Conservation (phyloP, 306 rosid genomes). For the Dalbergia cochinchinensis region DNA sequence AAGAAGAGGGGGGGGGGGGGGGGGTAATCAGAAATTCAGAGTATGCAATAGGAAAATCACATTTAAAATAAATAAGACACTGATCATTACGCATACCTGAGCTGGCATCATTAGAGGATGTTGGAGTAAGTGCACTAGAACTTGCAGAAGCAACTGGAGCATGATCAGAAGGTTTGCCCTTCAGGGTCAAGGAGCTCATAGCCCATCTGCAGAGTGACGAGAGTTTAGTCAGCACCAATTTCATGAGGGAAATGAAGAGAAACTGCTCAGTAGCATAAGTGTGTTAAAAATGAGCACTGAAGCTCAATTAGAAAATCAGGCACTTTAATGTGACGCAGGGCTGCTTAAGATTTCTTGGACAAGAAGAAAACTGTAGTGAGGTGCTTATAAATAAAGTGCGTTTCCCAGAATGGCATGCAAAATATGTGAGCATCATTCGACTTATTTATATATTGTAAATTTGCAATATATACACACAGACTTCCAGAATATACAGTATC, state of each 20-base stretch:
- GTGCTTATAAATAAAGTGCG: conserved; percentile 10
- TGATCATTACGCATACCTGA: conserved; percentile 63
- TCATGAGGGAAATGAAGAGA: conserved; percentile 13
- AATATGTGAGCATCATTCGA: conserved; percentile 17
- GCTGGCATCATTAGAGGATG: conserved; percentile 70
- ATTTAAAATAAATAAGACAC: conserved; percentile 22
- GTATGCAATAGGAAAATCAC: conserved; percentile 26
- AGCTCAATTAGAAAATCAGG: conserved; percentile 37
- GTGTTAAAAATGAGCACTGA: neutral
- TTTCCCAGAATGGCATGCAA: conserved; percentile 10
- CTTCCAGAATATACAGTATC: neutral
- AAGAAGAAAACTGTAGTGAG: neutral
- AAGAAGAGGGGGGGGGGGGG: neutral
- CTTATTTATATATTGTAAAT: conserved; percentile 8
- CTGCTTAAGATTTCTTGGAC: neutral
- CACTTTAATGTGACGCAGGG: neutral
- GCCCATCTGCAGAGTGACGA: conserved; percentile 82
- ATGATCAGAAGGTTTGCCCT: conserved; percentile 90
- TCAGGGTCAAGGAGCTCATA: conserved; percentile 97
- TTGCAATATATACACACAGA: neutral
- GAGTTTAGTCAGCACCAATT: conserved; percentile 31
- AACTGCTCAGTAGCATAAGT: conserved; percentile 31
- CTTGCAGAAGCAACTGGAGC: conserved; percentile 73
- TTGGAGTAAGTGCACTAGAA: conserved; percentile 57
- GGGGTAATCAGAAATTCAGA: conserved; percentile 26